Conservation (phyloP, 2,329 filamentous ascomycete genomes). For the Trichophyton rubrum region DNA sequence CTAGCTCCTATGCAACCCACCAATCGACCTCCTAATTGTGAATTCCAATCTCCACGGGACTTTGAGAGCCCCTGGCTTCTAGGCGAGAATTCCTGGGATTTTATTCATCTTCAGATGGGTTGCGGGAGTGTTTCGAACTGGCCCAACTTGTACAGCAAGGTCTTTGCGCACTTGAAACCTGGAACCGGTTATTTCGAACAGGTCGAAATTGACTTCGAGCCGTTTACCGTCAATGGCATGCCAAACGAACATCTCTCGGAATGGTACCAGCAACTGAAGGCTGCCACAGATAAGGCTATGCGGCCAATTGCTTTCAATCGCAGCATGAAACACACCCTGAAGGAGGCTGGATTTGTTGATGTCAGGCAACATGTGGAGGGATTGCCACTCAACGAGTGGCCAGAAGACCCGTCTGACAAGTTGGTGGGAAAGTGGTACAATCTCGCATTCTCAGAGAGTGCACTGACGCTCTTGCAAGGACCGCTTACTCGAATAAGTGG, state of each 20-base stretch:
- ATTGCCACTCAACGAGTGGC: conserved; percentile 65
- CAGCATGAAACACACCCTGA: conserved; percentile 48
- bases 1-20: conserved; percentile 49
- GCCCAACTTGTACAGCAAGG: conserved; percentile 59
- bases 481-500: conserved; percentile 55
- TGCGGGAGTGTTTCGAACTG: conserved; percentile 67
- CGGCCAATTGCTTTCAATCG: conserved; percentile 53
- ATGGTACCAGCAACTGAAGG: conserved; percentile 59
- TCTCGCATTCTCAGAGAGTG: conserved; percentile 57
- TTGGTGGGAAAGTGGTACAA: conserved; percentile 75
- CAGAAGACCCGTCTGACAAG: conserved; percentile 49
- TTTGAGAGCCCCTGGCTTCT: conserved; percentile 64
- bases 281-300: conserved; percentile 53
- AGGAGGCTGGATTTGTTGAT: conserved; percentile 64
- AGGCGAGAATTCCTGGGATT: conserved; percentile 58
- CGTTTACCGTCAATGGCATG: conserved; percentile 46
- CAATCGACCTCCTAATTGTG: conserved; percentile 59
- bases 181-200: conserved; percentile 69
- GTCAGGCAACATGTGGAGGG: conserved; percentile 57
- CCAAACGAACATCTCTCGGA: conserved; percentile 40
- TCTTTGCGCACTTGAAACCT: conserved; percentile 62
- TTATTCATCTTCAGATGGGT: conserved; percentile 72
- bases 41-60: conserved; percentile 57
- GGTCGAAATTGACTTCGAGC: conserved; percentile 74
- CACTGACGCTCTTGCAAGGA: conserved; percentile 60